A percentile compares a stretch with the other conserved stretches of the same genome.
These are phyloP conservation scores for Cystoisospora suis DNA, from an alignment of 169 alveolate species.

Conservation along the genomic window DNA sequence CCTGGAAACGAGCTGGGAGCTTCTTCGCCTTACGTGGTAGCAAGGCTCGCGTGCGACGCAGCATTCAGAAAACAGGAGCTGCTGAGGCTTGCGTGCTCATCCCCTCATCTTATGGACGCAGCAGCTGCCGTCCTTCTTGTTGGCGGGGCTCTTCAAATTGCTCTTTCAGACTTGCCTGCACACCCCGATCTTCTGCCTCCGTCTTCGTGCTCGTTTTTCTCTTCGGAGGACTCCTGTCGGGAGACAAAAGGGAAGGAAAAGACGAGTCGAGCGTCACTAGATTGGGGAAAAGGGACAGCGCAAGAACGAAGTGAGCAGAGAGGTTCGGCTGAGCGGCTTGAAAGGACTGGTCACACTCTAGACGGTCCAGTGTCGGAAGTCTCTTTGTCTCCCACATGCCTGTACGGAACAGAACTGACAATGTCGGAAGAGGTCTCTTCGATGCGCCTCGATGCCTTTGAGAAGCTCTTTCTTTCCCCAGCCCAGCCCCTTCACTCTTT, in stretches of 20 bases:
- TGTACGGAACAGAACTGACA: no score
- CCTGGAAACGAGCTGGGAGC: no score
- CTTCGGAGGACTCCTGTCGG: not conserved
- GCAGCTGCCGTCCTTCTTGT: not conserved
- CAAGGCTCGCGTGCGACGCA: not conserved
- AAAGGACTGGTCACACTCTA: no score
- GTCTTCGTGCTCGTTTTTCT: not conserved
- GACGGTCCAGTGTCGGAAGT: no score
- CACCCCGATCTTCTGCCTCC: not conserved
- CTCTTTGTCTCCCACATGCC: no score
- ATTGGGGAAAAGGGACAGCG: not conserved
- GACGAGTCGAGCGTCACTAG: not conserved
- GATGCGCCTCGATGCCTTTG: slow-evolving; percentile 2
- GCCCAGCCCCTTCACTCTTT: not conserved
- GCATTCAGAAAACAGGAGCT: not conserved
- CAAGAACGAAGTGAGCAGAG: not conserved
- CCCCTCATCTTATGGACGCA: not conserved
- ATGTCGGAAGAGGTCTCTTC: not conserved
- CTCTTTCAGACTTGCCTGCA: not conserved
- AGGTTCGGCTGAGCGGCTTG: not conserved
- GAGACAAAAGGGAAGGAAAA: not conserved
- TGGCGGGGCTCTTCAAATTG: not conserved
- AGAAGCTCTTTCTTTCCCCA: not conserved
- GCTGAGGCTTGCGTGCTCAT: not conserved
- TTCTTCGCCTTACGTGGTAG: no score